Percentiles rank a stretch among this genome's conserved stretches.
phyloP scores from a whole-genome alignment of 2,329 filamentous ascomycete species.

The Aspergillus piperis region DNA sequence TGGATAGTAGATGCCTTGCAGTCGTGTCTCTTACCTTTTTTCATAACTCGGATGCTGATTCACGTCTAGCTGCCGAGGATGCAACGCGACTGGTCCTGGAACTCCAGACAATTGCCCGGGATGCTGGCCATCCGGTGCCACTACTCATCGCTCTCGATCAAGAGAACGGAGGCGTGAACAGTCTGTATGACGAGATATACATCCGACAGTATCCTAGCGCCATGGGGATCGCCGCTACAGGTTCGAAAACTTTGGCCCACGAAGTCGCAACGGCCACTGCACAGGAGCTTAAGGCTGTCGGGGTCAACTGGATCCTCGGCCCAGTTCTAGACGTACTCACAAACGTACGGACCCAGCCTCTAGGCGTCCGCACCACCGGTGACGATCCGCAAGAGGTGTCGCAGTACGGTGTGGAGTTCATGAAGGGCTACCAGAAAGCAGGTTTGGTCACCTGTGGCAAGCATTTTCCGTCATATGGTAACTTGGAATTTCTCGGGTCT shows the following conservation, averaged over 20 bases:
- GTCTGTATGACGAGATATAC: conserved; percentile 91
- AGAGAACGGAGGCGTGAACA: conserved; percentile 97
- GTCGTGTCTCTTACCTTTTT: not conserved
- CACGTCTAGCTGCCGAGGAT: conserved; percentile 75
- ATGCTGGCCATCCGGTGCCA: conserved; percentile 86
- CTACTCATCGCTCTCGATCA: conserved; percentile 91
- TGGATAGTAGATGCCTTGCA: conserved; percentile 7
- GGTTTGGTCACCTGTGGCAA: conserved; percentile 89
- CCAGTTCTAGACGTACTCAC: conserved; percentile 92
- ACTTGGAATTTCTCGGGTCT: conserved; percentile 88
- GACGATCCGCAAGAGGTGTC: conserved; percentile 96
- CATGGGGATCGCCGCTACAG: conserved; percentile 94
- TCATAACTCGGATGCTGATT: conserved; percentile 28
- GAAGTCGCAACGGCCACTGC: conserved; percentile 91
- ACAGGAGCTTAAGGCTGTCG: conserved; percentile 86
- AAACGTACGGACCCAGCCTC: conserved; percentile 84
- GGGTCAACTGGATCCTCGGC: conserved; percentile 93
- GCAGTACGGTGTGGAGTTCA: conserved; percentile 83
- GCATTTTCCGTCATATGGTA: conserved; percentile 95
- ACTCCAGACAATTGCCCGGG: conserved; percentile 85
- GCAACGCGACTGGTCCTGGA: conserved; percentile 86
- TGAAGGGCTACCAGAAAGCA: conserved; percentile 90
- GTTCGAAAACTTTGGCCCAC: conserved; percentile 80
- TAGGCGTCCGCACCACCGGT: conserved; percentile 85
- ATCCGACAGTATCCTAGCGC: conserved; percentile 96